Percentiles rank a stretch among this genome's conserved stretches.
Conservation (phyloP, 192 early-diverging fungal genomes). For the Gamsiella multidivaricata region DNA sequence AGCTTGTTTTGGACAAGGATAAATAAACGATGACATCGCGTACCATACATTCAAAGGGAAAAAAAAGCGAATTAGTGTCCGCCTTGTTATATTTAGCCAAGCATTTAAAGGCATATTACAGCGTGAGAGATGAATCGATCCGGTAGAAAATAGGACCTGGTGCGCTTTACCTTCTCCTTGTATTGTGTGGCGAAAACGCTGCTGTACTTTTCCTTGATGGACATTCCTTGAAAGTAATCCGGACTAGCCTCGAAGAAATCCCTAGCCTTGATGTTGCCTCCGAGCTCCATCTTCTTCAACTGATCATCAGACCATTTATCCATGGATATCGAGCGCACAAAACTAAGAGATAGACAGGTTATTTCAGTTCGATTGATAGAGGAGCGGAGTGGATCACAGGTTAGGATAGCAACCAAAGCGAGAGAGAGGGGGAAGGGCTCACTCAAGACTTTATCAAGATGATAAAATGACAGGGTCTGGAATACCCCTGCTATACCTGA, state of each 20-base stretch:
- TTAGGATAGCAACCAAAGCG: neutral
- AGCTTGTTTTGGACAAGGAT: slow-evolving; percentile 43
- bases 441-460: no score
- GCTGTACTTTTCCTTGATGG: slow-evolving; percentile 89
- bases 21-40: slow-evolving; percentile 1
- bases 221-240: slow-evolving; percentile 80
- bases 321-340: slow-evolving; percentile 99
- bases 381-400: no score
- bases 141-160: neutral
- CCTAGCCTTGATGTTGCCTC: slow-evolving; percentile 88
- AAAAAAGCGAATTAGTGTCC: no score
- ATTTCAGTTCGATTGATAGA: no score
- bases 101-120: no score
- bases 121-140: neutral
- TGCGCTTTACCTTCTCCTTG: slow-evolving; percentile 84
- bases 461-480: neutral
- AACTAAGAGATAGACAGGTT: slow-evolving; percentile 59
- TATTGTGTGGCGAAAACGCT: slow-evolving; percentile 86
- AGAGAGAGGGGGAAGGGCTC: neutral
- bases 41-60: neutral
- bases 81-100: no score
- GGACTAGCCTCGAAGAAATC: slow-evolving; percentile 87
- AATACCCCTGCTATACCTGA: slow-evolving; percentile 58
- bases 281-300: slow-evolving; percentile 91
- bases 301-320: slow-evolving; percentile 98